phyloP scores from a whole-genome alignment of 768 basidiomycete species.

The Exidia glandulosa region DNA sequence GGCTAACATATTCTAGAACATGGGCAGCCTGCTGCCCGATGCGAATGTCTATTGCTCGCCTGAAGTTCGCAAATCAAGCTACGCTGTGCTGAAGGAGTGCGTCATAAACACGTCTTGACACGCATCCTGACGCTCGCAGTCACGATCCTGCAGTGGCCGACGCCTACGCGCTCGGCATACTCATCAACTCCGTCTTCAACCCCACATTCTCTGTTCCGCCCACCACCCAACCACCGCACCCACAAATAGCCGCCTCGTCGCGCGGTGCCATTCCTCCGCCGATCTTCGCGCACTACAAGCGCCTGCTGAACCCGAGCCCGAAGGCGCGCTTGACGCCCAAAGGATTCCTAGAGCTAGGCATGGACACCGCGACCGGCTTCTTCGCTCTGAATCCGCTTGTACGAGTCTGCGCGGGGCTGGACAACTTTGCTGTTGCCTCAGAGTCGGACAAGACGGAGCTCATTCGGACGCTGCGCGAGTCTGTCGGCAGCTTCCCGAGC shows the following conservation, averaged over 20 bases:
- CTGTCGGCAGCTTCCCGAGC: conserved; percentile 65
- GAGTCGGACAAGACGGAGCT: conserved; percentile 71
- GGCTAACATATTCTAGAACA: conserved; percentile 33
- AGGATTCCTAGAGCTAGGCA: conserved; percentile 69
- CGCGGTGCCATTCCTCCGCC: conserved; percentile 65
- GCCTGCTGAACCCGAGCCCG: conserved; percentile 80
- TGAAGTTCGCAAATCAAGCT: conserved; percentile 82
- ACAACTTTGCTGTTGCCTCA: conserved; percentile 68
- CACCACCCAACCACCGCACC: conserved; percentile 60
- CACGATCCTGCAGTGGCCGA: conserved; percentile 58
- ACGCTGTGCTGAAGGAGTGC: conserved; percentile 75
- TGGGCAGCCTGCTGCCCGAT: conserved; percentile 54
- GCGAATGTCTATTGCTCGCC: conserved; percentile 57
- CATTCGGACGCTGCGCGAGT: conserved; percentile 69
- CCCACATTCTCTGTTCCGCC: conserved; percentile 61
- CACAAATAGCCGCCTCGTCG: conserved; percentile 64
- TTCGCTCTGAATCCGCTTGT: conserved; percentile 76
- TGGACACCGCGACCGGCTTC: conserved; percentile 63
- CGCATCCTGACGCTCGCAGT: conserved; percentile 23
- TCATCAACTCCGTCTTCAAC: conserved; percentile 83
- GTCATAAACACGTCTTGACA: conserved; percentile 20
- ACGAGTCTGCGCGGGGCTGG: conserved; percentile 73
- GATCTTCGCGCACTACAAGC: conserved; percentile 75
- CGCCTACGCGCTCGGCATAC: conserved; percentile 77
- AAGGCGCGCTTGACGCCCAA: conserved; percentile 68